phyloP scores from a whole-genome alignment of 352 stramenopile genomes.

The Pythium vanterpoolii region DNA sequence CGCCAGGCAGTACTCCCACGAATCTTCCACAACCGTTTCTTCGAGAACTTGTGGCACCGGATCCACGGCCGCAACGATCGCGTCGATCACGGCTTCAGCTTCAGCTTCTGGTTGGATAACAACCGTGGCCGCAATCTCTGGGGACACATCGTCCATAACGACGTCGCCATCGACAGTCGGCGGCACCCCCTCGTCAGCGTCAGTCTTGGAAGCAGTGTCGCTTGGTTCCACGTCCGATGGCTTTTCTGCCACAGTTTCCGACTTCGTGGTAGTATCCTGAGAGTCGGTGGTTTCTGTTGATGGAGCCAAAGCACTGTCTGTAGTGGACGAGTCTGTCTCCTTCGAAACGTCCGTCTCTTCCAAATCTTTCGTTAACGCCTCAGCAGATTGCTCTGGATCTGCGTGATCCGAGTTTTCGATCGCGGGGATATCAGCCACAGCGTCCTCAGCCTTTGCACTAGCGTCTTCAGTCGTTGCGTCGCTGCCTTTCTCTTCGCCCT shows the following conservation, averaged over 20 bases:
- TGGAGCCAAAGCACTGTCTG: not conserved
- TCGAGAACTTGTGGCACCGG: constrained; percentile 7
- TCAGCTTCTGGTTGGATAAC: not conserved
- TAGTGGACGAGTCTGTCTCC: not conserved
- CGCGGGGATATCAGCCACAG: not conserved
- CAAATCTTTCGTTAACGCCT: not conserved
- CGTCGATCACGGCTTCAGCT: not conserved
- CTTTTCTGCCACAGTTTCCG: constrained; percentile 1
- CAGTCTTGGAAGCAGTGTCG: not conserved
- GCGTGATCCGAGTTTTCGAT: not conserved
- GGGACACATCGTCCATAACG: not conserved
- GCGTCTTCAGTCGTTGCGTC: not conserved
- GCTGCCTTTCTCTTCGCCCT: not conserved
- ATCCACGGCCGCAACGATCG: not conserved
- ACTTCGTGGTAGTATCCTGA: not conserved
- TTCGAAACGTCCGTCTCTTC: not conserved
- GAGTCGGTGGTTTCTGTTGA: not conserved
- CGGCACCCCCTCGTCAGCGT: not conserved
- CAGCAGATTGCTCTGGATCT: no score
- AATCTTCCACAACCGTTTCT: constrained; percentile 16
- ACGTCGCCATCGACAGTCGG: not conserved
- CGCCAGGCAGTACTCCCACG: constrained; percentile 21
- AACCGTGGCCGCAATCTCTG: not conserved
- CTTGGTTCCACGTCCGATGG: not conserved
- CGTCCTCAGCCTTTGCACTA: not conserved